These are phyloP conservation scores for Talaromyces trachyspermus DNA, from an alignment of 495 filamentous ascomycete species.

Conservation along the genomic window DNA sequence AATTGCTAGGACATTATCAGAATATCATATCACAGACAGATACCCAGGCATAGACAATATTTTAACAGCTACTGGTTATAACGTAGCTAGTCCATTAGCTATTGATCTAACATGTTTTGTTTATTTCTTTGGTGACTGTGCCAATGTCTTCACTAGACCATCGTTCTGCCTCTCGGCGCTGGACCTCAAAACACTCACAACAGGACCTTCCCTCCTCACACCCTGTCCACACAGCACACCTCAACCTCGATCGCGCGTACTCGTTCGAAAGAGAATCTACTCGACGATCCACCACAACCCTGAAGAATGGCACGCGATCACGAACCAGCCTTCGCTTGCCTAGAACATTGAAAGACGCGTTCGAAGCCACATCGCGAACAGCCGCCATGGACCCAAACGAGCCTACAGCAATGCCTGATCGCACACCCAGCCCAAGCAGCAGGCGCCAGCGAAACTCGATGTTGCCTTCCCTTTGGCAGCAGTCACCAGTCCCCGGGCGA, in stretches of 20 bases:
- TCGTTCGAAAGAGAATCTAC: constrained; percentile 21
- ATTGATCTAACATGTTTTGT: not conserved
- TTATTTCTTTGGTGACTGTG: not conserved
- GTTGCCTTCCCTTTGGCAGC: constrained; percentile 9
- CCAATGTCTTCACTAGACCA: constrained; percentile 22
- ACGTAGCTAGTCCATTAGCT: not conserved
- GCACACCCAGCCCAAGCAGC: constrained; percentile 2
- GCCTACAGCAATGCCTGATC: not conserved
- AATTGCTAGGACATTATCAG: no score
- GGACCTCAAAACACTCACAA: constrained; percentile 16
- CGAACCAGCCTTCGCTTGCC: constrained; percentile 28
- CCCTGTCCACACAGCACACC: constrained; percentile 29
- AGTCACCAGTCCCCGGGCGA: constrained; percentile 32
- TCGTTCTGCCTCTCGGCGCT: constrained; percentile 23
- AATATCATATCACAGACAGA: no score
- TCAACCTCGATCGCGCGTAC: constrained; percentile 16
- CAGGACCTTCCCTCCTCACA: constrained; percentile 8
- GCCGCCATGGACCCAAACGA: constrained; percentile 3
- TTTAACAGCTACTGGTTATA: no score
- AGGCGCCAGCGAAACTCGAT: constrained; percentile 4
- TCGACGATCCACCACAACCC: constrained; percentile 22
- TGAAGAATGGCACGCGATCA: constrained; percentile 21
- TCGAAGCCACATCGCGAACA: constrained; percentile 18
- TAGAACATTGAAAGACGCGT: constrained; percentile 32
- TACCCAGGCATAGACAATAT: no score